These are phyloP conservation scores for Fusarium denticulatum DNA, from an alignment of 2,329 filamentous ascomycete genomes.

Conservation along the genomic window DNA sequence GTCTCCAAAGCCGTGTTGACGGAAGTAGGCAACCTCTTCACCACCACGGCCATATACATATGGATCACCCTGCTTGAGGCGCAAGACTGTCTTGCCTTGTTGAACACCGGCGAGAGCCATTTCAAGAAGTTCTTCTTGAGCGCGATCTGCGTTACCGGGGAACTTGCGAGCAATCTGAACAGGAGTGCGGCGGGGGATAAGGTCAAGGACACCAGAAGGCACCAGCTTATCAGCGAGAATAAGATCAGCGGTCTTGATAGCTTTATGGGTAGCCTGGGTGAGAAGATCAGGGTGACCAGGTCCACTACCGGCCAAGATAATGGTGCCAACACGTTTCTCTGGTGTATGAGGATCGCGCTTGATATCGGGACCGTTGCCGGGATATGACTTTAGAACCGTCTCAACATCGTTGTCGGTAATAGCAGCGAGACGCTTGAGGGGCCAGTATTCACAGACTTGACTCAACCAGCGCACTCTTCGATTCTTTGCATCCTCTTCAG, in stretches of 20 bases:
- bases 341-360: constrained; percentile 29
- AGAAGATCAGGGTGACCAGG: constrained; percentile 93
- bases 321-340: constrained; percentile 65
- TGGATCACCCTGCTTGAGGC: constrained; percentile 95
- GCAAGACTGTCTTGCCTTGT: constrained; percentile 80
- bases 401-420: constrained; percentile 85
- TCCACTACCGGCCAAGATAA: constrained; percentile 91
- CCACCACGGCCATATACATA: constrained; percentile 96
- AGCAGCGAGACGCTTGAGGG: constrained; percentile 80
- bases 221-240: constrained; percentile 88
- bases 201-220: constrained; percentile 83
- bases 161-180: constrained; percentile 97
- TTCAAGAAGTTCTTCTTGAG: constrained; percentile 87
- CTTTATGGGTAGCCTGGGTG: constrained; percentile 82
- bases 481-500: constrained; percentile 77
- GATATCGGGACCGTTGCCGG: constrained; percentile 44
- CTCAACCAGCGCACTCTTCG: constrained; percentile 91
- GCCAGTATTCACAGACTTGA: constrained; percentile 99
- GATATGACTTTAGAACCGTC: constrained; percentile 78
- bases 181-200: constrained; percentile 88
- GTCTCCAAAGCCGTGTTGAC: constrained; percentile 72
- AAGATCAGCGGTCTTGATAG: constrained; percentile 79
- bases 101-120: constrained; percentile 75
- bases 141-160: constrained; percentile 93
- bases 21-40: constrained; percentile 90